phyloP scores from a whole-genome alignment of 2,329 filamentous ascomycete species.

The Paracoccidioides brasiliensis region DNA sequence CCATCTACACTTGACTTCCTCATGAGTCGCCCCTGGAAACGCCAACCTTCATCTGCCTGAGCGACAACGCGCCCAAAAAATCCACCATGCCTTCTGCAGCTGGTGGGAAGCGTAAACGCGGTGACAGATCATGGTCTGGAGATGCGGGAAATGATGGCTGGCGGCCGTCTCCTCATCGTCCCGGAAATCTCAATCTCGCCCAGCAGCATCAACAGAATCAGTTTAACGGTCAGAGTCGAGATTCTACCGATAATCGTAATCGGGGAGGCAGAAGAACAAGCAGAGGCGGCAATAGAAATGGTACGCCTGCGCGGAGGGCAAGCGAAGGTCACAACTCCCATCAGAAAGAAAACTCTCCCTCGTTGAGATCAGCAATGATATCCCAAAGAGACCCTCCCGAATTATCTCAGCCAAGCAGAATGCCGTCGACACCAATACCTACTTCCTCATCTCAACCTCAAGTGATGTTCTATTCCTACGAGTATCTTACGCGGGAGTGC shows the following conservation, averaged over 20 bases:
- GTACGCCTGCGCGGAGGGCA: conserved; percentile 21
- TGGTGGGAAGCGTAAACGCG: conserved; percentile 44
- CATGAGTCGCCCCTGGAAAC: conserved; percentile 22
- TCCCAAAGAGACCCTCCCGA: conserved; percentile 19
- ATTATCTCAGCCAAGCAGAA: conserved; percentile 19
- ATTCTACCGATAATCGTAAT: conserved; percentile 27
- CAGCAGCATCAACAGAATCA: conserved; percentile 34
- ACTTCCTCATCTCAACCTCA: conserved; percentile 16
- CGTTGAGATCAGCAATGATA: conserved; percentile 18
- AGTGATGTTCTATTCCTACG: conserved; percentile 51
- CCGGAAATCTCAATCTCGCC: conserved; percentile 37
- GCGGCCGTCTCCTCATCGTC: conserved; percentile 36
- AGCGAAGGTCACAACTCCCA: conserved; percentile 25
- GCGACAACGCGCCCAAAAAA: conserved; percentile 15
- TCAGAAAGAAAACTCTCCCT: conserved; percentile 18
- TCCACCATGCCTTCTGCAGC: conserved; percentile 38
- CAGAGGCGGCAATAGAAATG: conserved; percentile 25
- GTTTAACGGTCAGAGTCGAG: conserved; percentile 23
- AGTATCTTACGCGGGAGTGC: conserved; percentile 58
- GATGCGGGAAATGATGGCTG: conserved; percentile 28
- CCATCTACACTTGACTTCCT: not conserved
- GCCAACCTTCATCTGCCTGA: conserved; percentile 18
- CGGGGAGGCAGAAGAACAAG: conserved; percentile 25
- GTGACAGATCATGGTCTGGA: conserved; percentile 32
- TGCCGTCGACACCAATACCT: conserved; percentile 12